Conservation (phyloP, 495 filamentous ascomycete species). For the Penicillium bialowiezense region DNA sequence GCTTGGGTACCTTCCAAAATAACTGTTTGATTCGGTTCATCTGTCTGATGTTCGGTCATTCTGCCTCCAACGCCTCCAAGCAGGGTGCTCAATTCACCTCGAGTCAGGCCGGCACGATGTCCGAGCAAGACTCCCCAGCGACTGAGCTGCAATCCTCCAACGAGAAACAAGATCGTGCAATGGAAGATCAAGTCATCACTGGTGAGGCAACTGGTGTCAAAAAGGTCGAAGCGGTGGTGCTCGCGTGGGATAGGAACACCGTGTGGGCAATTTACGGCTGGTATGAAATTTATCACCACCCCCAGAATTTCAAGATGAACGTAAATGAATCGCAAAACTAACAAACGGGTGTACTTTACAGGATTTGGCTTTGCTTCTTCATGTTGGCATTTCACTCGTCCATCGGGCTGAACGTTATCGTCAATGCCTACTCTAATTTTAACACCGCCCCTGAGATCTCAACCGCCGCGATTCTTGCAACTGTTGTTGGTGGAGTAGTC, state of each 20-base stretch:
- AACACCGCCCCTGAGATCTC: conserved; percentile 36
- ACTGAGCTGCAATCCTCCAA: too few relatives aligned
- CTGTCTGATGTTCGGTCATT: too few relatives aligned
- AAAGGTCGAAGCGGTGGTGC: conserved; percentile 33
- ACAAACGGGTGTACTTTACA: conserved; percentile 26
- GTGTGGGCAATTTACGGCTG: conserved; percentile 28
- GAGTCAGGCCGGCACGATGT: not conserved
- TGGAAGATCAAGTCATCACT: not conserved
- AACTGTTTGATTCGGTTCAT: too few relatives aligned
- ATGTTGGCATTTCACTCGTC: conserved; percentile 39
- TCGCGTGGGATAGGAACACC: conserved; percentile 28
- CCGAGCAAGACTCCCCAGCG: too few relatives aligned
- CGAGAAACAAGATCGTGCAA: too few relatives aligned
- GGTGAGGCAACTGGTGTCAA: conserved; percentile 5
- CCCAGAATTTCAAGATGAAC: too few relatives aligned
- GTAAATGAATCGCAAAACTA: not conserved
- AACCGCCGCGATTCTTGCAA: conserved; percentile 33
- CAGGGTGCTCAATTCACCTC: too few relatives aligned
- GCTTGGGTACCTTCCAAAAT: too few relatives aligned
- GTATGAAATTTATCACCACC: conserved; percentile 9
- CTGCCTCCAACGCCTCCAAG: too few relatives aligned
- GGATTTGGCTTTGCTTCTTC: conserved; percentile 46
- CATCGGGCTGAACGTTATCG: conserved; percentile 33
- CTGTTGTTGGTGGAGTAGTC: conserved; percentile 60
- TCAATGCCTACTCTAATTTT: conserved; percentile 38